These are phyloP conservation scores for Rubroshorea leprosula DNA, from an alignment of 345 rosid genomes.

Conservation along the genomic window DNA sequence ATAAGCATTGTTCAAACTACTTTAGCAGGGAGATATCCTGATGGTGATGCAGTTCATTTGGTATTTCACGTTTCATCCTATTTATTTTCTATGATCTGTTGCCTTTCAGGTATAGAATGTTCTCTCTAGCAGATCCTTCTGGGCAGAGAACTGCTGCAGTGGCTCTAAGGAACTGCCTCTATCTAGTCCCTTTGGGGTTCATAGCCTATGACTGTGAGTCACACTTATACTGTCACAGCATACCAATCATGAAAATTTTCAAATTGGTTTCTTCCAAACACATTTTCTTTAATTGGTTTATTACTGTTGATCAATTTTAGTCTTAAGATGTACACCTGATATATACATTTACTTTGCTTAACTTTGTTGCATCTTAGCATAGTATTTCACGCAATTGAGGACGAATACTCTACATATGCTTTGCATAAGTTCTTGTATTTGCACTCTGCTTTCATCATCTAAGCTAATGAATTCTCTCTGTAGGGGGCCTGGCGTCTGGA, in stretches of 20 bases:
- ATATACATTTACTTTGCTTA: neutral
- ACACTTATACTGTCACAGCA: neutral
- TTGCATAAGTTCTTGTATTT: neutral
- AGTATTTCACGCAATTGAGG: too few species aligned
- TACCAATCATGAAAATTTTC: neutral
- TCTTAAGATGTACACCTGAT: too few species aligned
- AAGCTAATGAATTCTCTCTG: constrained; percentile 9
- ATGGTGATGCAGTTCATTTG: neutral
- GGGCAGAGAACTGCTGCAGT: constrained; percentile 73
- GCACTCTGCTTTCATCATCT: neutral
- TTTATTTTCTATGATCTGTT: neutral
- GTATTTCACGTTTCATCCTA: too few species aligned
- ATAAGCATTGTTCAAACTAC: neutral
- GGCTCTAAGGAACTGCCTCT: constrained; percentile 84
- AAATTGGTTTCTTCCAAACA: neutral
- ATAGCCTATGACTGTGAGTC: constrained; percentile 84
- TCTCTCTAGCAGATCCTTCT: constrained; percentile 82
- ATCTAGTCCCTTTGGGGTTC: constrained; percentile 79
- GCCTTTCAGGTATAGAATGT: constrained; percentile 65
- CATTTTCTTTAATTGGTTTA: too few species aligned
- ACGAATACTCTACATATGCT: too few species aligned
- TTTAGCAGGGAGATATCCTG: neutral
- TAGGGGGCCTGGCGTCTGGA: constrained; percentile 77
- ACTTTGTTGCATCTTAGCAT: neutral
- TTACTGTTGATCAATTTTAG: too few species aligned